Conservation (phyloP, 1,139 yeast genomes). For the Scheffersomyces quercinus region DNA sequence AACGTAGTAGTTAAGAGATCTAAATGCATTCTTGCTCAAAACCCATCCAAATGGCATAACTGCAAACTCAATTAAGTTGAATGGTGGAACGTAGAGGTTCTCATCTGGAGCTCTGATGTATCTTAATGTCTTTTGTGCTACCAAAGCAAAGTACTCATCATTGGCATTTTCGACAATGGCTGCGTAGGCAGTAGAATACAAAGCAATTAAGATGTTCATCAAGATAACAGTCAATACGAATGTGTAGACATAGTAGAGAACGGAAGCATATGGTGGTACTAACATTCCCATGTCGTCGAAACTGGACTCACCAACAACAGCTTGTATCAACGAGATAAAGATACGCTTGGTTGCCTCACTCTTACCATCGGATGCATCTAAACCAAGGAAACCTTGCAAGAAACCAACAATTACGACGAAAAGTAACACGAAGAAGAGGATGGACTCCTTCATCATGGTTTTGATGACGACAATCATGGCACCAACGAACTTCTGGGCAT, state of each 20-base stretch:
- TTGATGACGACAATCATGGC: slow-evolving; percentile 85
- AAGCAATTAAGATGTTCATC: slow-evolving; percentile 80
- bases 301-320: slow-evolving; percentile 72
- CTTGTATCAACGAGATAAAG: slow-evolving; percentile 63
- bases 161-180: slow-evolving; percentile 80
- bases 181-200: slow-evolving; percentile 82
- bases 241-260: slow-evolving; percentile 73
- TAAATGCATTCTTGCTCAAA: slow-evolving; percentile 26
- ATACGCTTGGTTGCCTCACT: slow-evolving; percentile 71
- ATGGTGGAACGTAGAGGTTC: slow-evolving; percentile 83
- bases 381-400: slow-evolving; percentile 81
- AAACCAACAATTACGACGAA: slow-evolving; percentile 75
- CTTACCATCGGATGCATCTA: slow-evolving; percentile 85
- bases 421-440: slow-evolving; percentile 74
- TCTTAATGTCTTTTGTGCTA: slow-evolving; percentile 79
- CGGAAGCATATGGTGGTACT: slow-evolving; percentile 82
- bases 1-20: slow-evolving; percentile 46
- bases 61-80: slow-evolving; percentile 67
- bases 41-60: slow-evolving; percentile 39
- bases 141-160: slow-evolving; percentile 81
- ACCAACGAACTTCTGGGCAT: slow-evolving; percentile 81
- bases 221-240: slow-evolving; percentile 72
- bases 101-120: slow-evolving; percentile 89
- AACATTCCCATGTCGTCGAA: slow-evolving; percentile 68
- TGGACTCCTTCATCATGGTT: slow-evolving; percentile 83